Evolutionary conservation across 306 rosid genomes (phyloP), one percentile per base, ranked within the genome.

Genomic region (Rosa rugosa): DNA sequence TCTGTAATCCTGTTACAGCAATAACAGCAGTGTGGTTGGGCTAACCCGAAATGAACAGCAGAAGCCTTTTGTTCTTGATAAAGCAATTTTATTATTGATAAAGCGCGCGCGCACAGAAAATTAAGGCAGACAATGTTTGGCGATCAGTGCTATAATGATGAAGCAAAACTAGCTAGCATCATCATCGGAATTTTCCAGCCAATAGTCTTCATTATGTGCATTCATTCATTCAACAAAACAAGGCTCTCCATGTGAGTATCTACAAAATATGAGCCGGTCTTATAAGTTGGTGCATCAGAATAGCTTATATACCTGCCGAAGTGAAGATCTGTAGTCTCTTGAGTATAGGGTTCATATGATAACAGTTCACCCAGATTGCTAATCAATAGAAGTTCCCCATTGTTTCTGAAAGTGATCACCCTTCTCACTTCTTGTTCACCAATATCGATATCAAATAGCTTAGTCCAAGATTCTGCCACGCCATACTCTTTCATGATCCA

Each of bases 401-500:
- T 63, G 41, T 63, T 63, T 63, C 69, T 63, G 69, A 31, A 63
- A 14, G 69, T 27, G 40, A 63, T 27, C 69, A 63, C 69, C n/a
- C 69, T 27, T 3, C 18, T 13, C 7, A 27, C 18, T 63, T 2
- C 9, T 27, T 5, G 40, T 13, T 31, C 11, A 4, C 9, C 38
- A 27, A 63, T 1, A 31, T 63, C 42, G 1, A 63, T 63, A 63
- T 63, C 14, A 1, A 63, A 63, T 31, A 31, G 17, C 2, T 63
- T 63, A 31, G 18, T 63, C 73, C 49, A 40, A 42, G 73, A 69
- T 8, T 63, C 69, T 12, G 17, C 42, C 9, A 63, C 42, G 4
- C 41, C 69, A 22, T 63, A 63, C 9, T 63, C 69, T 63, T 27
- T 63, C 69, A 63, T 63, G 20, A 63, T 63, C 69, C 69, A 63